Conservation (phyloP, 108 stramenopile species). For the Nannochloropsis gaditana region DNA sequence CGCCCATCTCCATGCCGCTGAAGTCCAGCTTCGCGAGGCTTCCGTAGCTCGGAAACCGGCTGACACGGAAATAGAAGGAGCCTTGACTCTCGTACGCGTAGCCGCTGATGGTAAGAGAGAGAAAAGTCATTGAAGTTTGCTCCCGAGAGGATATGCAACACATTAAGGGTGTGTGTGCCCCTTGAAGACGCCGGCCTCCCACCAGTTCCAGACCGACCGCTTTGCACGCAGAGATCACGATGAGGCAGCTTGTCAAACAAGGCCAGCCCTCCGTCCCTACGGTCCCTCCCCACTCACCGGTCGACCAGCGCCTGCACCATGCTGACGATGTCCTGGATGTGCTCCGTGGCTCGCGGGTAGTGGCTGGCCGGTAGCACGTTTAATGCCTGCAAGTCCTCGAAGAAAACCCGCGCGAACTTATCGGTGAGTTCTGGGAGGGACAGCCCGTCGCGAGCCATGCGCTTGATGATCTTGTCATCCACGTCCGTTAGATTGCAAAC, state of each 20-base stretch:
- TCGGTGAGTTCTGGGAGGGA: conserved; percentile 36
- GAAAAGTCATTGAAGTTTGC: not conserved
- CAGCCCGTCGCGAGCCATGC: conserved; percentile 39
- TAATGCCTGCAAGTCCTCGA: conserved; percentile 76
- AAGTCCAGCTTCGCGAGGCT: conserved; percentile 30
- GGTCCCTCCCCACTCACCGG: not conserved
- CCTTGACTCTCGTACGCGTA: conserved; percentile 16
- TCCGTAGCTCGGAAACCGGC: conserved; percentile 26
- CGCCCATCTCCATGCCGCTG: conserved; percentile 36
- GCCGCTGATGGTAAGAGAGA: not conserved
- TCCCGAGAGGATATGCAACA: too few species aligned
- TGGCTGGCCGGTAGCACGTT: conserved; percentile 70
- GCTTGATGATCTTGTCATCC: conserved; percentile 94
- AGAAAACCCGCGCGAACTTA: conserved; percentile 72
- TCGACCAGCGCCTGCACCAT: conserved; percentile 60
- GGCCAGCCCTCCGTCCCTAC: too few species aligned
- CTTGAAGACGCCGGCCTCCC: too few species aligned
- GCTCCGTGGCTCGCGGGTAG: conserved; percentile 88
- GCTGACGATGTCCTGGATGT: conserved; percentile 86
- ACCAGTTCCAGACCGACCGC: too few species aligned
- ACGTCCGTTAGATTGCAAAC: conserved; percentile 95
- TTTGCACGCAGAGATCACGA: too few species aligned
- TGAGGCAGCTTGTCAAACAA: too few species aligned
- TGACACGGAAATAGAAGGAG: conserved; percentile 18
- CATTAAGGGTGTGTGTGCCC: too few species aligned